phyloP scores from a whole-genome alignment of 176 grass and related monocot genomes.

The Ensete glaucum region DNA sequence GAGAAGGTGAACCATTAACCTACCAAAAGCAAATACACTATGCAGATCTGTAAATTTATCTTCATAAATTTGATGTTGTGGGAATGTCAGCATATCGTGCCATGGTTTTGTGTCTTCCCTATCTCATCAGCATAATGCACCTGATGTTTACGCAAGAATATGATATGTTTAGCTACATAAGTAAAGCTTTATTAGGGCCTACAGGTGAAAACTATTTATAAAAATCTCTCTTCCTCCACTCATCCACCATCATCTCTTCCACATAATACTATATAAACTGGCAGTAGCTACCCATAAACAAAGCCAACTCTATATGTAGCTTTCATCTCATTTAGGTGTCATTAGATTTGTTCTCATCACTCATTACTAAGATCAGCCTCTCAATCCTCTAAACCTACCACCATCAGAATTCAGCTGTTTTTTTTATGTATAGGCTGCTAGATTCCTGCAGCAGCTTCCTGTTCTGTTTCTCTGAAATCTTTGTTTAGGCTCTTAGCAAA shows the following conservation, averaged over 20 bases:
- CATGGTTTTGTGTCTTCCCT: background rate
- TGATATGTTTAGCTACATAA: background rate
- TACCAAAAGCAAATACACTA: too few species aligned
- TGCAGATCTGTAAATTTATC: too few species aligned
- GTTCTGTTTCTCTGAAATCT: background rate
- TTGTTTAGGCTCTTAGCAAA: background rate
- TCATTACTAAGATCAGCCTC: background rate
- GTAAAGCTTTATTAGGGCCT: background rate
- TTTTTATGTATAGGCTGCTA: background rate
- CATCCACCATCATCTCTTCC: background rate
- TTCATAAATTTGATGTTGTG: too few species aligned
- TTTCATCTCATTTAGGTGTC: conserved; percentile 1
- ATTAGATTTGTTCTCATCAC: background rate
- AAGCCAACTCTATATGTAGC: background rate
- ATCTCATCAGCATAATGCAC: background rate
- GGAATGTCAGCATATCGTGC: too few species aligned
- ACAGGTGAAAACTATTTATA: background rate
- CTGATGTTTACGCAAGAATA: background rate
- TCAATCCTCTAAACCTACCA: background rate
- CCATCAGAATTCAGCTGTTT: background rate
- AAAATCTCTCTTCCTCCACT: background rate
- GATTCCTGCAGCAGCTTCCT: background rate
- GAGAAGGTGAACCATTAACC: too few species aligned
- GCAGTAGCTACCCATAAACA: background rate
- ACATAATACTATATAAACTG: background rate